Conservation (phyloP, 1,139 yeast genomes). For the Groenewaldozyma auringiensis region DNA sequence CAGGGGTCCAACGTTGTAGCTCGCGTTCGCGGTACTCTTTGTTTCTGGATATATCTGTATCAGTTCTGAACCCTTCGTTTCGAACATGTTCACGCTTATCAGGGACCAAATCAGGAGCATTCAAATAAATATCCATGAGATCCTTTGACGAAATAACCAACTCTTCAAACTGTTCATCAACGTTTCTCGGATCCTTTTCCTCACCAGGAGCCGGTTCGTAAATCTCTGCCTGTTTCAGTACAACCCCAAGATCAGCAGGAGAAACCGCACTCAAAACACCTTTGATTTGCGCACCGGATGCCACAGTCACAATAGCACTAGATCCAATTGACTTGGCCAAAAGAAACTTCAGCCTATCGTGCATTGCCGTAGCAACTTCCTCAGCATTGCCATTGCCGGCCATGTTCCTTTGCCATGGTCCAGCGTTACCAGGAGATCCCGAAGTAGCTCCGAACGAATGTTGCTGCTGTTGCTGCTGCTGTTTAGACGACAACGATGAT, state of each 20-base stretch:
- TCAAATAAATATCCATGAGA: constrained; percentile 52
- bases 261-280: constrained; percentile 48
- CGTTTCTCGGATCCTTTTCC: constrained; percentile 32
- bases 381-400: background rate
- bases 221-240: constrained; percentile 45
- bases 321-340: constrained; percentile 52
- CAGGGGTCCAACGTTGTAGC: constrained; percentile 82
- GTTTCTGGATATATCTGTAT: constrained; percentile 60
- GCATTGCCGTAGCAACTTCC: constrained; percentile 28
- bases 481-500: too few relatives aligned
- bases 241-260: constrained; percentile 43
- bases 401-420: background rate
- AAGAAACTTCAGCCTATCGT: constrained; percentile 44
- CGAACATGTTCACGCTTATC: constrained; percentile 14
- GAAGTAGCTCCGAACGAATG: background rate
- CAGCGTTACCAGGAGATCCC: background rate
- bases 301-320: constrained; percentile 48
- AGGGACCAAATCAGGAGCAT: constrained; percentile 36
- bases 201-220: constrained; percentile 34
- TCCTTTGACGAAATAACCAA: constrained; percentile 53
- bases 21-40: constrained; percentile 51
- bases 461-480: too few relatives aligned
- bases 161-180: constrained; percentile 34
- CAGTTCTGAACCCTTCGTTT: constrained; percentile 56
- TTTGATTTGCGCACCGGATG: constrained; percentile 51